These are phyloP conservation scores for Pseudevernia furfuracea DNA, from an alignment of 495 filamentous ascomycete genomes.

Conservation along the genomic window DNA sequence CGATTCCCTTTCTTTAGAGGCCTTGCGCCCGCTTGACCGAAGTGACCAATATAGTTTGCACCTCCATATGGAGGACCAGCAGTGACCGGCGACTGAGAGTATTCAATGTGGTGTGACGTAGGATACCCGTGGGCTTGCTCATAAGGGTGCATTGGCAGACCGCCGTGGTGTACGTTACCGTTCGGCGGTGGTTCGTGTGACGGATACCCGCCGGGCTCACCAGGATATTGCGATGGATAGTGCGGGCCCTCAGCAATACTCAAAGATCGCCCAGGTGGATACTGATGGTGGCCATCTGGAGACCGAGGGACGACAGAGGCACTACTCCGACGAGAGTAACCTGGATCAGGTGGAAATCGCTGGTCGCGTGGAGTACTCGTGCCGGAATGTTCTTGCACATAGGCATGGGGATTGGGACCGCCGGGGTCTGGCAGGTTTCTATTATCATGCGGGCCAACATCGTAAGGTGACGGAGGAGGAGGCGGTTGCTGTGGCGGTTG, in stretches of 20 bases:
- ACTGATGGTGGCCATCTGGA: constrained; percentile 24
- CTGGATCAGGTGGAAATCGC: constrained; percentile 23
- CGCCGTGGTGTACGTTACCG: constrained; percentile 24
- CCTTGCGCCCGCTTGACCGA: constrained; percentile 19
- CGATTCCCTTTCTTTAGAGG: constrained; percentile 25
- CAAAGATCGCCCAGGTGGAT: constrained; percentile 19
- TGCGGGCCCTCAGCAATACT: constrained; percentile 24
- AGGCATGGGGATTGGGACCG: constrained; percentile 24
- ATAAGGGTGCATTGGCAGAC: constrained; percentile 23
- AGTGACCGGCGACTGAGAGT: constrained; percentile 24
- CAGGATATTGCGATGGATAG: constrained; percentile 23
- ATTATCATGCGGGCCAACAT: constrained; percentile 21
- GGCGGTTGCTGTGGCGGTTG: constrained; percentile 19
- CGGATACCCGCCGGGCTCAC: constrained; percentile 21
- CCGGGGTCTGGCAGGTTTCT: constrained; percentile 25
- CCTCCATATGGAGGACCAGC: constrained; percentile 22
- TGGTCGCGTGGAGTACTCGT: constrained; percentile 27
- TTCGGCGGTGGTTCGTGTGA: constrained; percentile 23
- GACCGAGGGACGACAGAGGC: constrained; percentile 24
- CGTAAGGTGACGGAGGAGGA: constrained; percentile 24
- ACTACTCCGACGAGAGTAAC: constrained; percentile 26
- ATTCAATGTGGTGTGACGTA: constrained; percentile 21
- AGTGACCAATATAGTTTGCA: constrained; percentile 16
- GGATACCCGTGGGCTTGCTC: constrained; percentile 20
- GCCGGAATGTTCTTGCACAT: constrained; percentile 27